A percentile compares a stretch with the other conserved stretches of the same genome.
Evolutionary conservation across 2,329 filamentous ascomycete genomes (phyloP).

Genomic region (Colletotrichum lentis): DNA sequence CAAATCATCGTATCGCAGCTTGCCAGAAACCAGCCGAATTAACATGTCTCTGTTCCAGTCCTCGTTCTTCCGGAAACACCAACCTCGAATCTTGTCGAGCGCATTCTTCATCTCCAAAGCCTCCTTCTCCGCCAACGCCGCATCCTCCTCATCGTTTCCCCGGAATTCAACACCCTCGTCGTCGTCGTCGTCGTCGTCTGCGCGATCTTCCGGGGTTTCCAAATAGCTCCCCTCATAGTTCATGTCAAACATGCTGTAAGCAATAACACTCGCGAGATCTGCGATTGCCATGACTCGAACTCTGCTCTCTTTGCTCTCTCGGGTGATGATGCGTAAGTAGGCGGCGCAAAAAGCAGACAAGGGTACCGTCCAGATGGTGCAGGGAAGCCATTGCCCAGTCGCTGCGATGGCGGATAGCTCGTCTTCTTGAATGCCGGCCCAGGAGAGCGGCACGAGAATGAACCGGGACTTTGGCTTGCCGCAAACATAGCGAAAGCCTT

Average conservation of each 20-base stretch:
- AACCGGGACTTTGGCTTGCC: background rate
- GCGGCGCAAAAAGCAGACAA: slow-evolving; percentile 12
- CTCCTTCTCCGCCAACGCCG: background rate
- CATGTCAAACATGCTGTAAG: slow-evolving; percentile 16
- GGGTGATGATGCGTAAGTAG: slow-evolving; percentile 4
- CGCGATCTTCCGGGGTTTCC: background rate
- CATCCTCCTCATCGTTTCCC: background rate
- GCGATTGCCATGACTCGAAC: slow-evolving; percentile 1
- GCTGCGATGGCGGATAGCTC: background rate
- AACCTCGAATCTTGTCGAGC: slow-evolving; percentile 4
- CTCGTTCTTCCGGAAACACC: slow-evolving; percentile 1
- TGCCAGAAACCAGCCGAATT: slow-evolving; percentile 11
- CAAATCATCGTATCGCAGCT: slow-evolving; percentile 8
- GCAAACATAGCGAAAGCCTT: slow-evolving; percentile 10
- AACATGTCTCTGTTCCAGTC: slow-evolving; percentile 12
- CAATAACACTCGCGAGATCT: slow-evolving; percentile 1
- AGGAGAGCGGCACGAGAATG: slow-evolving; percentile 10
- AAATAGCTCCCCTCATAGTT: slow-evolving; percentile 6
- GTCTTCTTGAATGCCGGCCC: slow-evolving; percentile 10
- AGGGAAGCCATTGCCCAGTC: background rate
- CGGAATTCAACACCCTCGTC: background rate
- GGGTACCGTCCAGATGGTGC: slow-evolving; percentile 12
- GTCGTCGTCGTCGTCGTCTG: too few species aligned
- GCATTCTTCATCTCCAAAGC: slow-evolving; percentile 17
- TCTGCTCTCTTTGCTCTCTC: background rate